Conservation (phyloP, 2,329 filamentous ascomycete genomes). For the Fusarium paranaense region DNA sequence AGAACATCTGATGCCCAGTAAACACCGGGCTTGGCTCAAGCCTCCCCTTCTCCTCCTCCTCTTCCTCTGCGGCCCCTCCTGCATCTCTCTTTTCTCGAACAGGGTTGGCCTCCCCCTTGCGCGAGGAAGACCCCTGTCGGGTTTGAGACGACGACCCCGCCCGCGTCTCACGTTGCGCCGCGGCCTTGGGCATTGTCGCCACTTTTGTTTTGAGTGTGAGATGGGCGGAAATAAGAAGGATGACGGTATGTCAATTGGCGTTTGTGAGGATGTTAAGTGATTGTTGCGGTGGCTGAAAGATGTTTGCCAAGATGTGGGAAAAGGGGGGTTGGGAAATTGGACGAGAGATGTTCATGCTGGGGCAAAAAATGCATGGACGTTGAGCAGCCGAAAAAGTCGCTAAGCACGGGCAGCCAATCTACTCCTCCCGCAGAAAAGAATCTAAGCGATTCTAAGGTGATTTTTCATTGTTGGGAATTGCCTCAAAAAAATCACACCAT, state of each 20-base stretch:
- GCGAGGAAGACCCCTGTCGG: conserved; percentile 14
- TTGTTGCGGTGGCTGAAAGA: neutral
- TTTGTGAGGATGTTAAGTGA: neutral
- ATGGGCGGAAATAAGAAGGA: neutral
- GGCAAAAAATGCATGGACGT: neutral
- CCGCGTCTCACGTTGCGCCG: conserved; percentile 39
- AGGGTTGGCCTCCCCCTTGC: conserved; percentile 19
- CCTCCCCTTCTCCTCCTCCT: conserved; percentile 27
- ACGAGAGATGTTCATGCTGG: neutral
- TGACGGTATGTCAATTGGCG: neutral
- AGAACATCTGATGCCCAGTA: conserved; percentile 59
- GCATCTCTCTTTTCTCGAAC: conserved; percentile 2
- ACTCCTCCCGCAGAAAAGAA: neutral
- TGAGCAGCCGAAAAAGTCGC: neutral
- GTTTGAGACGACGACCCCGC: conserved; percentile 33
- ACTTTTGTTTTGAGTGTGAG: conserved; percentile 16
- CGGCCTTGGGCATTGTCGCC: conserved; percentile 20
- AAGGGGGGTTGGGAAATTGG: conserved; percentile 21
- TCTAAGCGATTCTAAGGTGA: conserved; percentile 13
- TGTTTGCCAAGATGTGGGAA: conserved; percentile 1
- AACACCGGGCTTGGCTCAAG: conserved; percentile 55
- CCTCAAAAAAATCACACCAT: conserved; percentile 7
- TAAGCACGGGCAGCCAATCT: neutral
- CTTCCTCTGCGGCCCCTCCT: neutral
- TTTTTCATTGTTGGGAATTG: conserved; percentile 5